Base-by-base conservation (phyloP, 2,329 filamentous ascomycete genomes). In the Diatrype stigma region DNA sequence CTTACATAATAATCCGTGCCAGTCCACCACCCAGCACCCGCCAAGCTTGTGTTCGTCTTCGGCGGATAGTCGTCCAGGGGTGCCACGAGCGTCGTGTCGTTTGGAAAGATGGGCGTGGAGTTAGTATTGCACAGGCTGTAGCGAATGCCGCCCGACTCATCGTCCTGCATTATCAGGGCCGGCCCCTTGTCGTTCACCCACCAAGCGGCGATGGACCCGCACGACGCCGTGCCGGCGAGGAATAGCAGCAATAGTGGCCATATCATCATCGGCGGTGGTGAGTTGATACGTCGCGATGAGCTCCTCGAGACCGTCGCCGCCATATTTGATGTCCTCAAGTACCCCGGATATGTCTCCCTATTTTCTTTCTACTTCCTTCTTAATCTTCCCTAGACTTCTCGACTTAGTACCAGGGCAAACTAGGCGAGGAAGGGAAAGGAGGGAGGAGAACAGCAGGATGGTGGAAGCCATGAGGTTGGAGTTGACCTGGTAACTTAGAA, bases 151-250 rank as follows among this genome's bases (percentile, higher is more conserved):
- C 63, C 65, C 2, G 66, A 68, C n/a, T 63, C 63, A 23, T 61
- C 56, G 56, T 73, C 69, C 51, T 70, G 68, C 45, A 70, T 51
- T 30, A 72, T 56, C 17, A 73, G 47, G 38, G 68, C 66, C 12
- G 67, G 64, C 1, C 63, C 69, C 38, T 63, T 53, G 3, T 55
- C 55, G 35, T 63, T 63, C 1, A 58, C 69, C 61, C 59, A 70
- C 70, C 70, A 73, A 1, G 68, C 67, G 5, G 67, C 61, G 6
- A 73, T 65, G 12, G 58, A 52, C 23, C 61, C 64, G 26, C 56
- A 56, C 12, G 54, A 56, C 8, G 54, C 61, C 19, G 55, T 53
- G n/a, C 45, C 51, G 5, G 56, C 59, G 21, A 64, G 54, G 19
- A 66, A 48, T 51, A 54, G 61, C 56, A 57, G 45, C 46, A 53